These are phyloP conservation scores for Akebia trifoliata DNA, from an alignment of 164 flowering plant genomes.

Conservation along the genomic window DNA sequence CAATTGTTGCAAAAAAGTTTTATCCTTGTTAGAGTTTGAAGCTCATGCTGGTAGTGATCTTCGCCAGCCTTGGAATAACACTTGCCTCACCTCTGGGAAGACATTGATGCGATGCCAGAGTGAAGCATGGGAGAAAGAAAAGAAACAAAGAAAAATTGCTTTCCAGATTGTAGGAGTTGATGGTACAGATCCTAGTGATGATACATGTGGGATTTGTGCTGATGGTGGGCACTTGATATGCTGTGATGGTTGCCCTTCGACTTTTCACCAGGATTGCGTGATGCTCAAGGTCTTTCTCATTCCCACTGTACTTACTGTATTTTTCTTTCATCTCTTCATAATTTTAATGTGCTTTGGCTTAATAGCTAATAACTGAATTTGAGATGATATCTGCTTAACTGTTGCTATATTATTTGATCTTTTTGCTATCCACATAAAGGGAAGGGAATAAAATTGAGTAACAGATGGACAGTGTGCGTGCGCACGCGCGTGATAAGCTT, in stretches of 20 bases:
- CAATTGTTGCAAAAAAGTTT: constrained; percentile 22
- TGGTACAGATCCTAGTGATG: constrained; percentile 25
- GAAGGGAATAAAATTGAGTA: too few species aligned
- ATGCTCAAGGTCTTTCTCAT: constrained; percentile 20
- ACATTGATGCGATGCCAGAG: constrained; percentile 20
- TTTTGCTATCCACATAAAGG: too few species aligned
- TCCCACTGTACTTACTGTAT: background rate
- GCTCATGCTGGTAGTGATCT: constrained; percentile 25
- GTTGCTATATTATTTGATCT: too few species aligned
- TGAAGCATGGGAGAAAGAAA: constrained; percentile 29
- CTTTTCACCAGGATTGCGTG: constrained; percentile 27
- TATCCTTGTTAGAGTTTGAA: constrained; percentile 22
- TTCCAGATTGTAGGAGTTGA: constrained; percentile 15
- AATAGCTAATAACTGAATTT: too few species aligned
- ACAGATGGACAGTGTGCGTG: too few species aligned
- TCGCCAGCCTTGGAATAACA: constrained; percentile 21
- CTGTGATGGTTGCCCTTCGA: constrained; percentile 30
- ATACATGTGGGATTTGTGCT: constrained; percentile 26
- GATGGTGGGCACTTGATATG: constrained; percentile 27
- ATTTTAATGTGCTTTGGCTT: constrained; percentile 1
- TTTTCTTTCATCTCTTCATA: background rate
- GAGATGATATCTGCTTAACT: too few species aligned
- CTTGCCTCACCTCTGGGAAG: constrained; percentile 18
- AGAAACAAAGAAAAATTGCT: constrained; percentile 15
- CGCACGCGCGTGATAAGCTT: background rate